phyloP scores from a whole-genome alignment of 768 basidiomycete genomes.

The Sarcodon sp. region DNA sequence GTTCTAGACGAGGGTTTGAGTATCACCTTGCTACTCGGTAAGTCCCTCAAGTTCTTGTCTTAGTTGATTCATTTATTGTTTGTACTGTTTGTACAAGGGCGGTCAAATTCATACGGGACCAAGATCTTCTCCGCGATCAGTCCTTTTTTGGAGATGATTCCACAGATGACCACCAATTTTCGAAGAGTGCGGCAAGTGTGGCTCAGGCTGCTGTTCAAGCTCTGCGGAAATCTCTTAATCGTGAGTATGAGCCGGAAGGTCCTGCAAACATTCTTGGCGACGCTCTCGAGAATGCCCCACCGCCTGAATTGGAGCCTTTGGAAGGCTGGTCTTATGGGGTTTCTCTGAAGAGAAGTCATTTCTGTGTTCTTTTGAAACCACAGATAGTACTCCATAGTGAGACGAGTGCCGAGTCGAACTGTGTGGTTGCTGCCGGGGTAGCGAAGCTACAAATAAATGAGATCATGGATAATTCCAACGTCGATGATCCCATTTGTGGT shows the following conservation, averaged over 20 bases:
- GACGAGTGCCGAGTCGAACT: slow-evolving; percentile 31
- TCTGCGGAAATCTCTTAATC: slow-evolving; percentile 49
- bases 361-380: slow-evolving; percentile 82
- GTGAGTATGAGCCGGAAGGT: slow-evolving; percentile 32
- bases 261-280: slow-evolving; percentile 23
- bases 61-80: slow-evolving; percentile 3
- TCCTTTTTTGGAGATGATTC: slow-evolving; percentile 23
- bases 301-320: slow-evolving; percentile 38
- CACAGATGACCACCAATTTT: neutral
- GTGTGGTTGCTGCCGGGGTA: slow-evolving; percentile 69
- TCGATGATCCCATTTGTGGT: slow-evolving; percentile 75
- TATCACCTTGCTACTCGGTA: slow-evolving; percentile 83
- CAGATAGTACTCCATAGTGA: slow-evolving; percentile 74
- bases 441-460: slow-evolving; percentile 67
- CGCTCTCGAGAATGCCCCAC: slow-evolving; percentile 16
- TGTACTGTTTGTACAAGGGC: slow-evolving; percentile 29
- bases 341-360: slow-evolving; percentile 56
- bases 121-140: slow-evolving; percentile 71
- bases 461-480: slow-evolving; percentile 69
- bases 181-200: neutral
- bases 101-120: slow-evolving; percentile 80
- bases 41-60: slow-evolving; percentile 11
- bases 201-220: slow-evolving; percentile 59
- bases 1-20: slow-evolving; percentile 64
- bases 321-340: slow-evolving; percentile 66